Evolutionary conservation across 441 rosid genomes (phyloP), one percentile per base, ranked within the genome.

Genomic region (Arabidopsis lyrata): DNA sequence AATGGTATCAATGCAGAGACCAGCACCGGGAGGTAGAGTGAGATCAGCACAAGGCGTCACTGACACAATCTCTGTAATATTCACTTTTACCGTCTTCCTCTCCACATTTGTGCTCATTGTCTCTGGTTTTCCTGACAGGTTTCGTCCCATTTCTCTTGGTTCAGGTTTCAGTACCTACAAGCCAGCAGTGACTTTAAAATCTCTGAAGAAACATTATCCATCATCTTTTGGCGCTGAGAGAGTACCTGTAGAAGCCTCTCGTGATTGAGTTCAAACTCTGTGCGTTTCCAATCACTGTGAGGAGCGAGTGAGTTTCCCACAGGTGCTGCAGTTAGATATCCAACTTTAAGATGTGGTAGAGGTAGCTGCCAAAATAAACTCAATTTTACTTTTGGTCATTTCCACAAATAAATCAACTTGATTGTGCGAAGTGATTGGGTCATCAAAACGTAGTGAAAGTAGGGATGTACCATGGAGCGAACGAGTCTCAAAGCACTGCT

Each of bases 401-500:
- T 55, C 49, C 60, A 24, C 38, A 62, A 62, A 24, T 9, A 18
- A 15, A 67, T 53, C 45, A 72, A 57, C 61, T 73, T 68, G 62
- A 61, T 16, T 68, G 55, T 49, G 34, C 48, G 5, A 61, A 52
- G 31, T 53, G 15, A 48, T 20, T 36, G 55, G n/a, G n/a, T n/a
- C n/a, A n/a, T n/a, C n/a, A n/a, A n/a, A n/a, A n/a, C n/a, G n/a
- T n/a, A n/a, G n/a, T n/a, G n/a, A n/a, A n/a, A n/a, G n/a, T n/a
- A n/a, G n/a, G 74, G 27, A 87, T 89, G 83, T 45, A 95, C 99
- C 99, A 95, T 92, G 77, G 99, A 88, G 35, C 95, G 91, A 52
- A 92, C 95, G 64, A 92, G 97, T 77, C 91, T 85, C 87, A 95
- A 84, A 63, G 98, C 99, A 66, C 98, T 95, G 91, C 96, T 92